Base-by-base conservation (phyloP, 345 rosid species). In the Balakata baccata region DNA sequence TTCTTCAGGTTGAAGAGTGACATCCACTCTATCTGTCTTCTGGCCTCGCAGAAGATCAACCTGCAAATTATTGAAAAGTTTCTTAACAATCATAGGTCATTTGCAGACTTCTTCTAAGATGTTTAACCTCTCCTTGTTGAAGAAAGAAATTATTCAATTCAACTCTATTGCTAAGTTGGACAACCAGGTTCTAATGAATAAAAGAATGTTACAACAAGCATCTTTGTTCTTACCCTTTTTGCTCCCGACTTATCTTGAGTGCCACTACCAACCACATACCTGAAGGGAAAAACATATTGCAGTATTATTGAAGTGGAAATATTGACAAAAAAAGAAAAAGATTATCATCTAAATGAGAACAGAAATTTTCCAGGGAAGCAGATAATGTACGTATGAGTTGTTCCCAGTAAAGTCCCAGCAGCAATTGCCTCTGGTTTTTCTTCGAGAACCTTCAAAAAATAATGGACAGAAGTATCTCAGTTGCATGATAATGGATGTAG, bases 21-120 rank as follows among this genome's bases (percentile, higher is more conserved):
- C 90, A 49, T 93, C 98, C 54, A 96, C 99, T 68, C 84, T 84
- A 72, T 96, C 99, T 14, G 99, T 41, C 81, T 96, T 96, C 71
- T 96, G 96, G 49, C 98, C 98, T 82, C 87, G 87, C 46, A 96
- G 89, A 73, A 96, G 88, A 88, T 96, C 99, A 81, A 93, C 99
- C 99, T 96, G 81, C 69, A 74, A 57, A 63, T 58, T 20, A 60
- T 17, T 51, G 0, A 46, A 20, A 39, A 38, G 18, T 61, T 56
- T 17, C n/a, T 20, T 52, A 41, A 37, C 39, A 38, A 49, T 60
- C 50, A 59, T 4, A 57, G 13, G 43, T 47, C 57, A 37, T 65
- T 65, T 46, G 14, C 75, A 71, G 9, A 41, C 43, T 18, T 46
- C 49, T 3, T 18, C 25, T 18, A 47, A 29, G 34, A 29, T 25